Evolutionary conservation across 352 stramenopile genomes (phyloP), one percentile per base, ranked within the genome.

Genomic region (Globisporangium solare): DNA sequence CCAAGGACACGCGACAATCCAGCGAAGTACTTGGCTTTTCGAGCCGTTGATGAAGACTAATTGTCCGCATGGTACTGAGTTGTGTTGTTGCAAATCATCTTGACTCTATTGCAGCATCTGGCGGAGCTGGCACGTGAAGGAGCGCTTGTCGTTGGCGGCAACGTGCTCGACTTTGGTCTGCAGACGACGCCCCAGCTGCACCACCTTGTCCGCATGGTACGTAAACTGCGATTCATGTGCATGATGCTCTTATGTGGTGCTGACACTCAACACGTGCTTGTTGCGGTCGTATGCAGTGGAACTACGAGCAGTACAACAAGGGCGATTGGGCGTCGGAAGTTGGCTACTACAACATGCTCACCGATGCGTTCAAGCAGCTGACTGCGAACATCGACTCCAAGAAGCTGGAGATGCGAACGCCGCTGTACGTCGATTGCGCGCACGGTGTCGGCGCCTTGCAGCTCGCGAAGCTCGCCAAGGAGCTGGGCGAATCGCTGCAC

Each of bases 181-280:
- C 89, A 99, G 48, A 98, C 96, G 24, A 99, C 97, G 46, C 97
- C 97, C 21, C 89, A 98, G 76, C 73, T 99, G 27, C 97, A 99
- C 79, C 94, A 99, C 74, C 88, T 95, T 61, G 96, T 99, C 13
- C 82, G 95, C 61, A 96, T 97, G 74, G 88, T 91, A 73, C 37
- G 54, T 37, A 39, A 20, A 13, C 20, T n/a, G 49, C 17, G 17
- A n/a, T n/a, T 32, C 7, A n/a, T 31, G 21, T 40, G 18, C 8
- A 54, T 18, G 21, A 53, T 32, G n/a, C 6, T 11, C 41, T 53
- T 51, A n/a, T n/a, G n/a, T n/a, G n/a, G 20, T 57, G 27, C 27
- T 35, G 7, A 35, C 27, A 35, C 27, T 35, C 27, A 6, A 6
- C 27, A 35, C 10, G 27, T 35, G 27, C 27, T 35, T 35, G 27